phyloP scores from a whole-genome alignment of 768 basidiomycete genomes.

The Tulasnella sp. region DNA sequence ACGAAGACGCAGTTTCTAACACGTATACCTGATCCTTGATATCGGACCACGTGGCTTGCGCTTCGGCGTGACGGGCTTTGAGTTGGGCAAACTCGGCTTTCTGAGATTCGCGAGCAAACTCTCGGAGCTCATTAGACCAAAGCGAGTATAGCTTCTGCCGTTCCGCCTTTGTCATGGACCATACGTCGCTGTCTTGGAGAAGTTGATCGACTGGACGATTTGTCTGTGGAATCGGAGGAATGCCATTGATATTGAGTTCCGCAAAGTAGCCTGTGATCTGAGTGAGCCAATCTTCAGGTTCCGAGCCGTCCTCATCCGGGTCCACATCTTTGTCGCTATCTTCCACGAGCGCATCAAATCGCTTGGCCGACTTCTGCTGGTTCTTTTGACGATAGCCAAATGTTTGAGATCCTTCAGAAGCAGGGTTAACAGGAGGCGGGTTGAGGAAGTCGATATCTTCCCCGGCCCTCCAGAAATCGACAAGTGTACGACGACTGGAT shows the following conservation, averaged over 20 bases:
- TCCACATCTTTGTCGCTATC: not conserved
- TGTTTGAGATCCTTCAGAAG: too few relatives aligned
- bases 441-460: constrained; percentile 35
- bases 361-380: not conserved
- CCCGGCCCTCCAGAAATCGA: constrained; percentile 41
- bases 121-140: constrained; percentile 39
- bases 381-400: not conserved
- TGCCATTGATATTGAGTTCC: constrained; percentile 24
- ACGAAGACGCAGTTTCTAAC: not conserved
- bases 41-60: constrained; percentile 27
- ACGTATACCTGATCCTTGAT: constrained; percentile 41
- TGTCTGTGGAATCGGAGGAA: constrained; percentile 31
- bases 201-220: constrained; percentile 31
- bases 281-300: not conserved
- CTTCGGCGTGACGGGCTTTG: constrained; percentile 33
- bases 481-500: constrained; percentile 16
- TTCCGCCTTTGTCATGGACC: constrained; percentile 44
- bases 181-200: constrained; percentile 32
- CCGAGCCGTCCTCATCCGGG: not conserved
- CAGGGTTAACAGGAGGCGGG: not conserved
- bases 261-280: not conserved
- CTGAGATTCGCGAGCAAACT: constrained; percentile 22
- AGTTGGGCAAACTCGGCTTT: constrained; percentile 34
- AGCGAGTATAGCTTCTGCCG: constrained; percentile 32
- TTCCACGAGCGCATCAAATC: not conserved